Base-by-base conservation (phyloP, 768 basidiomycete species). In the Boletus huronensis region DNA sequence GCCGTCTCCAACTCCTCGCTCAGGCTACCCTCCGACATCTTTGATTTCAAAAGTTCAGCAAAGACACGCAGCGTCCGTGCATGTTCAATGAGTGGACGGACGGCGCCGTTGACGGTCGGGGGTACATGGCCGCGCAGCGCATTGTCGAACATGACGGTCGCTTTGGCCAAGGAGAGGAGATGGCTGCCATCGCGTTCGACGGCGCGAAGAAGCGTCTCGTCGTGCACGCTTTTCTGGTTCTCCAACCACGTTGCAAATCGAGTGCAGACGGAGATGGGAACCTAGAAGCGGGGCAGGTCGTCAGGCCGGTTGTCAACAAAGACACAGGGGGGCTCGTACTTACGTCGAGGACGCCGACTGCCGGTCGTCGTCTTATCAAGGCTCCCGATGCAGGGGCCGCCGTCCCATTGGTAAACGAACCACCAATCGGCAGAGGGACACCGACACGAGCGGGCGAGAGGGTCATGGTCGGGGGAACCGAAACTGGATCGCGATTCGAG, bases 111-210 rank as follows among this genome's bases (percentile, higher is more conserved):
- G 7, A 14, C 5, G 7, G 39, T 3, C 0, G 57, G 36, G 8
- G 44, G 23, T 4, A 14, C 48, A 3, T 28, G 17, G 0, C 66
- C 63, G 3, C 55, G 58, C 13, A 68, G 23, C 13, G 52, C 58
- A 4, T 47, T 14, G 50, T 70, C 55, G 23, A 70, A 63, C 52
- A 17, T 39, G 50, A 65, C 29, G n/a, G 51, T 45, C 45, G 54
- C 55, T 7, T 23, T 54, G 11, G 63, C 68, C 25, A 67, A 14
- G 25, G 48, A 43, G 25, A 70, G 54, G 19, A 68, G 47, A 9
- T 31, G 32, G 1, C 31, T 23, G 0, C 60, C 65, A 10, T 67
- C 66, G 0, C 66, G 65, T 36, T 67, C 65, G 48, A 70, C n/a
- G 9, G 68, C 62, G 5, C 38, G 28, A 6, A 46, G 6, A 2